phyloP scores from a whole-genome alignment of 345 rosid genomes.

The Aethionema arabicum region DNA sequence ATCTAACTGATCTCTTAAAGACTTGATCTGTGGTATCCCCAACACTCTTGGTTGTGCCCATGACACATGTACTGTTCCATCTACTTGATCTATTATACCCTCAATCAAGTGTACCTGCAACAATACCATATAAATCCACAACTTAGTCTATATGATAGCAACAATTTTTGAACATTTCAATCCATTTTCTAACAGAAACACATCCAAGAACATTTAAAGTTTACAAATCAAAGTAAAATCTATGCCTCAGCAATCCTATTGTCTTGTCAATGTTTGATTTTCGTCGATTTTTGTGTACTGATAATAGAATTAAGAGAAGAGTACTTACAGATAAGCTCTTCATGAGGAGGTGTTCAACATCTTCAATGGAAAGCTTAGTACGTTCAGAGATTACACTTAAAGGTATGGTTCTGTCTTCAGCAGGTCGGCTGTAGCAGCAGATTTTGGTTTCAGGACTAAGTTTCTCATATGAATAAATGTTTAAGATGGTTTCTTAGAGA shows the following conservation, averaged over 20 bases:
- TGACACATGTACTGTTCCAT: conserved; percentile 82
- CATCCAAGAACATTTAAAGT: no score
- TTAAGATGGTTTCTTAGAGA: background rate
- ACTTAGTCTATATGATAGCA: no score
- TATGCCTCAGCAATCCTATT: no score
- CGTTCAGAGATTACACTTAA: conserved; percentile 75
- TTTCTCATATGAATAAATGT: background rate
- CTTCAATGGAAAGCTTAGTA: conserved; percentile 76
- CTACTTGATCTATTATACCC: conserved; percentile 92
- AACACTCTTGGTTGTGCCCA: conserved; percentile 99
- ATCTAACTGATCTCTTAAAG: conserved; percentile 81
- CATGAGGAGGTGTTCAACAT: conserved; percentile 96
- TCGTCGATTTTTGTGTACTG: background rate
- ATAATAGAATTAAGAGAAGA: conserved; percentile 9
- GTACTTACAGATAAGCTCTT: conserved; percentile 89
- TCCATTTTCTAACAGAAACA: no score
- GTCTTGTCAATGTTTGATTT: conserved; percentile 9
- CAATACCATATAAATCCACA: background rate
- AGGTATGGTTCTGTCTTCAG: conserved; percentile 95
- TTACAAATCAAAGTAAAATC: no score
- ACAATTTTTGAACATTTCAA: no score
- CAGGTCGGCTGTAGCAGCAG: conserved; percentile 66
- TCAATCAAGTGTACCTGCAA: conserved; percentile 93
- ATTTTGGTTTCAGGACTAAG: background rate
- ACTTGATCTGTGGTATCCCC: conserved; percentile 85